Conservation (phyloP, 2,329 filamentous ascomycete genomes). For the Aspergillus nomiae region DNA sequence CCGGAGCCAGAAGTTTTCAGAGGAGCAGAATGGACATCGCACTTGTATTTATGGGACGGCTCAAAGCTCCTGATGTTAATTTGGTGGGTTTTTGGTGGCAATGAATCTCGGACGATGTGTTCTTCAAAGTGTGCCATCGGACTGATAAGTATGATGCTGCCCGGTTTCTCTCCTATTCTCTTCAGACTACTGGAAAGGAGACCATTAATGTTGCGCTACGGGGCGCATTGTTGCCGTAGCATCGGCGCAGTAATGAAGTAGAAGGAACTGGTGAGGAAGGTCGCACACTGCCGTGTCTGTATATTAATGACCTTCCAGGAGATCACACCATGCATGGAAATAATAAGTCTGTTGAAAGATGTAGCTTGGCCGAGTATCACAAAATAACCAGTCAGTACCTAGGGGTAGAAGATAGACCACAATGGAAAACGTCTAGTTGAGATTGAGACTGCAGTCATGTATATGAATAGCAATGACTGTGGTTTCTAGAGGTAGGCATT, state of each 20-base stretch:
- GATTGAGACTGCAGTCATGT: neutral
- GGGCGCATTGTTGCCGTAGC: conserved; percentile 3
- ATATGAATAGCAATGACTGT: neutral
- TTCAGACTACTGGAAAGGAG: neutral
- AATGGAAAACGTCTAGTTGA: neutral
- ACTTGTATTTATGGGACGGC: neutral
- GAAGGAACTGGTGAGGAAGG: neutral
- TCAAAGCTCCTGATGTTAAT: neutral
- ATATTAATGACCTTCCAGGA: neutral
- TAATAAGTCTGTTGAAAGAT: neutral
- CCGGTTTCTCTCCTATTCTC: neutral
- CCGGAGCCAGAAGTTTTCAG: neutral
- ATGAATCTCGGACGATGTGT: conserved; percentile 7
- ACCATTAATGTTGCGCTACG: neutral
- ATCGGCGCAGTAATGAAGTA: neutral
- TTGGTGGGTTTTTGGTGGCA: conserved; percentile 2
- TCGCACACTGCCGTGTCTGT: neutral
- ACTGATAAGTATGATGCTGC: neutral
- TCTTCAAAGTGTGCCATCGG: conserved; percentile 10
- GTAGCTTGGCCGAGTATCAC: neutral
- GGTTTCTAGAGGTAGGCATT: neutral
- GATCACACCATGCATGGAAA: neutral
- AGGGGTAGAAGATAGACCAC: neutral
- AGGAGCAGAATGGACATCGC: conserved; percentile 2
- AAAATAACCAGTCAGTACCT: neutral